Conservation (phyloP, 441 rosid genomes). For the Isatis lusitanica region DNA sequence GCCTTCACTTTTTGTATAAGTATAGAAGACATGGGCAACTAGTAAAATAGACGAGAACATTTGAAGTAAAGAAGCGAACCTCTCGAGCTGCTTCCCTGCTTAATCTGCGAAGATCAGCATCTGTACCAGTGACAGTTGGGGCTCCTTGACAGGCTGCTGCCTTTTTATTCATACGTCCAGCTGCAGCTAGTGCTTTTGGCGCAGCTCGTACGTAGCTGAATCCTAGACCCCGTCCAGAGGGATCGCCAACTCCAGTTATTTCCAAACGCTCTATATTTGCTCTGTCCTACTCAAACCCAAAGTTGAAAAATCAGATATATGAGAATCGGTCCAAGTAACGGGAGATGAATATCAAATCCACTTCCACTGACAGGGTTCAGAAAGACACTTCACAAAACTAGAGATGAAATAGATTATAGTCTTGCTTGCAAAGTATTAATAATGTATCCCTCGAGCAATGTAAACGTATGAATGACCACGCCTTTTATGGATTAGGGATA, state of each 20-base stretch:
- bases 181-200: slow-evolving; percentile 88
- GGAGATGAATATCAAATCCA: slow-evolving; percentile 12
- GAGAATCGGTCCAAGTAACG: not conserved
- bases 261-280: slow-evolving; percentile 98
- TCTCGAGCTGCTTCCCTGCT: slow-evolving; percentile 99
- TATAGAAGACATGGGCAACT: not conserved
- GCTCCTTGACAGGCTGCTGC: slow-evolving; percentile 83
- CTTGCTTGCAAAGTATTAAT: not conserved
- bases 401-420: slow-evolving; percentile 20
- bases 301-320: slow-evolving; percentile 18
- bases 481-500: slow-evolving; percentile 1
- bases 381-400: not conserved
- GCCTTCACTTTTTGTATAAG: not conserved
- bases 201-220: slow-evolving; percentile 92
- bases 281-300: slow-evolving; percentile 55
- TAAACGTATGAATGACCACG: not conserved
- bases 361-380: not conserved
- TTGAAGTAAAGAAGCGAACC: slow-evolving; percentile 47
- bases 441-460: not conserved
- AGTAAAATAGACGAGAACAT: slow-evolving; percentile 14
- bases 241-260: slow-evolving; percentile 99
- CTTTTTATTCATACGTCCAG: slow-evolving; percentile 77
- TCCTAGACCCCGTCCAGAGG: slow-evolving; percentile 98
- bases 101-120: slow-evolving; percentile 98
- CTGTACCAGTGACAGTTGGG: slow-evolving; percentile 96